Evolutionary conservation across 2,329 filamentous ascomycete genomes (phyloP).

Genomic region (Xylaria sp.): DNA sequence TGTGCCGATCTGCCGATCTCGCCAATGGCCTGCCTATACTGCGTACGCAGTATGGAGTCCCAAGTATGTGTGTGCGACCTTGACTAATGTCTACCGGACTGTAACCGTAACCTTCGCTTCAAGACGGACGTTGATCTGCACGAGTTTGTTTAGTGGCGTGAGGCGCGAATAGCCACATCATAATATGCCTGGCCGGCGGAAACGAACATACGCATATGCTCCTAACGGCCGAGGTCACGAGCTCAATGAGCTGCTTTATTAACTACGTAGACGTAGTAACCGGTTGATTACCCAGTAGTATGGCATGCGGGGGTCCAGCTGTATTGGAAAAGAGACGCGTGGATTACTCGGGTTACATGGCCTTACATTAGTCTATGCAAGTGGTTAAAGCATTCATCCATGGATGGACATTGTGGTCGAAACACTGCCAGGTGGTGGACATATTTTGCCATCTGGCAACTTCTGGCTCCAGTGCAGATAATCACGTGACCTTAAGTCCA

Average conservation of each 20-base stretch:
- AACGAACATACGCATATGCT: neutral
- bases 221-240: neutral
- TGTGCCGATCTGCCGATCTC: slow-evolving; percentile 4
- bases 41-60: neutral
- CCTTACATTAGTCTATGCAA: too few relatives aligned
- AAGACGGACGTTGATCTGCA: neutral
- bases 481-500: slow-evolving; percentile 24
- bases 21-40: too few relatives aligned
- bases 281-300: neutral
- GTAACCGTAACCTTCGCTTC: neutral
- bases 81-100: neutral
- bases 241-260: neutral
- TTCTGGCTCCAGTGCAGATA: neutral
- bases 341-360: too few relatives aligned
- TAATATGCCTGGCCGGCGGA: neutral
- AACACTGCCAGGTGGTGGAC: too few relatives aligned
- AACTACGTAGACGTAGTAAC: neutral
- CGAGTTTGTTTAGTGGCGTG: neutral
- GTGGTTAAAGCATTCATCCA: too few relatives aligned
- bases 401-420: too few relatives aligned
- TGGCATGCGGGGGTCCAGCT: neutral
- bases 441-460: too few relatives aligned
- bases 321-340: too few relatives aligned
- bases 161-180: neutral
- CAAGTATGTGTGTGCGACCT: too few relatives aligned